Evolutionary conservation across 2,329 filamentous ascomycete species (phyloP).

Genomic region (Beauveria varroae): DNA sequence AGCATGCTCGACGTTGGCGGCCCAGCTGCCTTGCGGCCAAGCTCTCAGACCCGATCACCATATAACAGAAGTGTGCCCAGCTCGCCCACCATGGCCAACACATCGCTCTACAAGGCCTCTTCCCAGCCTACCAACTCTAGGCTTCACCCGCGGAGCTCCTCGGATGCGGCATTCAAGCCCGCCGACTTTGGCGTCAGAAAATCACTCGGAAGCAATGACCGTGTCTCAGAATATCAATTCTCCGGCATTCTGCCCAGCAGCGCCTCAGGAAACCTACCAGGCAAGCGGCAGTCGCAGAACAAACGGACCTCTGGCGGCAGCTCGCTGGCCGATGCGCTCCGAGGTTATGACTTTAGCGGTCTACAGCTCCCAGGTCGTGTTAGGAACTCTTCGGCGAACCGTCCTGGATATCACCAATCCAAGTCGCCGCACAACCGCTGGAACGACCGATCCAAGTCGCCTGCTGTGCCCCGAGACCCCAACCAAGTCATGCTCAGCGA

Average conservation of each 20-base stretch:
- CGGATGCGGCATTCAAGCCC: conserved; percentile 43
- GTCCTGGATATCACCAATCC: conserved; percentile 37
- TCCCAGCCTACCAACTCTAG: conserved; percentile 15
- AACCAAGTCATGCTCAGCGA: conserved; percentile 47
- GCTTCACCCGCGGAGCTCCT: conserved; percentile 44
- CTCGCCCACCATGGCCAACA: conserved; percentile 21
- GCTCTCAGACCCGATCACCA: conserved; percentile 15
- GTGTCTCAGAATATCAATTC: conserved; percentile 53
- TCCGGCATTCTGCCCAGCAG: conserved; percentile 47
- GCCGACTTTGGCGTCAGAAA: conserved; percentile 34
- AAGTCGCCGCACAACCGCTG: conserved; percentile 47
- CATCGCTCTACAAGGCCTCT: conserved; percentile 15
- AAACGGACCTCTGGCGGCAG: conserved; percentile 26
- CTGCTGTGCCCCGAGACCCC: conserved; percentile 23
- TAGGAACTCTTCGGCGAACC: conserved; percentile 32
- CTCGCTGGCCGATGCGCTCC: conserved; percentile 46
- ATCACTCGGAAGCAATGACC: conserved; percentile 26
- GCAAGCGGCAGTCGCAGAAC: conserved; percentile 45
- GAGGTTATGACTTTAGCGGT: conserved; percentile 41
- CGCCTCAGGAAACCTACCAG: conserved; percentile 36
- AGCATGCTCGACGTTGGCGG: conserved; percentile 47
- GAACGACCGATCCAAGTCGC: conserved; percentile 31
- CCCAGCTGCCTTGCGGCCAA: conserved; percentile 20
- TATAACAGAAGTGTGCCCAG: conserved; percentile 25
- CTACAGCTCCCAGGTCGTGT: conserved; percentile 40